Conservation (phyloP, 2,329 filamentous ascomycete genomes). For the Hirsutella rhossiliensis region DNA sequence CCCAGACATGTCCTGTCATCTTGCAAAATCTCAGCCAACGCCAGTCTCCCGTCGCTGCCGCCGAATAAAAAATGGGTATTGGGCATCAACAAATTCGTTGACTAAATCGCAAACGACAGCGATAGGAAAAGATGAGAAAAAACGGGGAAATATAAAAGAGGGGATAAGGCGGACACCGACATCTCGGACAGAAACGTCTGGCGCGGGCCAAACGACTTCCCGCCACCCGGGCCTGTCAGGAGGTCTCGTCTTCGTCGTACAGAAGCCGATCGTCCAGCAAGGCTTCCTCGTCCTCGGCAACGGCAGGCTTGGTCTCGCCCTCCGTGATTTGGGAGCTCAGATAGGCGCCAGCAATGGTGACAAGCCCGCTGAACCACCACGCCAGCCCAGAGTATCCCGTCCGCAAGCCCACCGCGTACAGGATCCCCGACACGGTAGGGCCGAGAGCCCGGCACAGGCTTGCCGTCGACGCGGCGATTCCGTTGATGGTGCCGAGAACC, state of each 20-base stretch:
- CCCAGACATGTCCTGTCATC: not conserved
- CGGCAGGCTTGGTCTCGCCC: conserved; percentile 31
- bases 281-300: conserved; percentile 26
- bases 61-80: conserved; percentile 5
- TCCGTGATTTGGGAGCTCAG: conserved; percentile 69
- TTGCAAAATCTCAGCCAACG: conserved; percentile 2
- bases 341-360: conserved; percentile 63
- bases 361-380: conserved; percentile 81
- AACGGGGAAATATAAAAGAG: not conserved
- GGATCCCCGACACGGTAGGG: conserved; percentile 72
- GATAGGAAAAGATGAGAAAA: conserved; percentile 1
- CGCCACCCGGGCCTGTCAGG: conserved; percentile 9
- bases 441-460: conserved; percentile 82
- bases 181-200: not conserved
- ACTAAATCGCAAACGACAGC: not conserved
- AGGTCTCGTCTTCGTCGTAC: conserved; percentile 19
- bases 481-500: conserved; percentile 85
- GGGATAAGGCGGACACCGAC: not conserved
- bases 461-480: conserved; percentile 80
- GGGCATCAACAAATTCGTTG: not conserved
- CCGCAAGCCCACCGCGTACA: conserved; percentile 70
- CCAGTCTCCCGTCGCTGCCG: conserved; percentile 1
- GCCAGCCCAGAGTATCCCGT: conserved; percentile 77
- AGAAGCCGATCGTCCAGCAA: conserved; percentile 19
- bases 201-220: not conserved